Percentiles rank a stretch among this genome's conserved stretches.
phyloP scores from a whole-genome alignment of 75 land plant genomes.

The Cryptomeria japonica region DNA sequence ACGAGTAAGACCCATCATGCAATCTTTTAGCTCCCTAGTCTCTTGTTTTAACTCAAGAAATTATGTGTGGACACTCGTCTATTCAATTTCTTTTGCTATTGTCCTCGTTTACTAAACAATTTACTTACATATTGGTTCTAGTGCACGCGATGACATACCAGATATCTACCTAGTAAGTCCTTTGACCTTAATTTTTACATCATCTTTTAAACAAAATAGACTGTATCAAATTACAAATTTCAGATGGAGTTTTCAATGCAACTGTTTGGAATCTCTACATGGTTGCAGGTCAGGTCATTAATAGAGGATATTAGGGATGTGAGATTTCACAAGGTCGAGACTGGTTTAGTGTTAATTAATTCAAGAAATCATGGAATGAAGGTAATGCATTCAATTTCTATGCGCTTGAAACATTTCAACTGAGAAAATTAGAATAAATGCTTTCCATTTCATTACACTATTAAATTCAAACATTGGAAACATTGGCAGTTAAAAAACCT shows the following conservation, averaged over 20 bases:
- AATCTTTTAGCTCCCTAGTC: background rate
- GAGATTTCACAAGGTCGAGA: slow-evolving; percentile 92
- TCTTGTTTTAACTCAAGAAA: slow-evolving; percentile 1
- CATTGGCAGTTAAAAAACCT: slow-evolving; percentile 82
- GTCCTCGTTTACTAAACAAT: slow-evolving; percentile 16
- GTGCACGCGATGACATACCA: slow-evolving; percentile 82
- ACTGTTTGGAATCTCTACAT: background rate
- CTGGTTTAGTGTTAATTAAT: slow-evolving; percentile 69
- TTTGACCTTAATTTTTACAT: background rate
- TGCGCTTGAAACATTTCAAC: background rate
- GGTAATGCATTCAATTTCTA: slow-evolving; percentile 38
- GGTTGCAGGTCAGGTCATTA: slow-evolving; percentile 73
- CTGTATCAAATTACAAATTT: slow-evolving; percentile 1
- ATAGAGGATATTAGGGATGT: slow-evolving; percentile 96
- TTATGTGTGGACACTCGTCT: background rate
- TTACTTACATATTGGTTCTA: slow-evolving; percentile 8
- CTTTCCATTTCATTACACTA: background rate
- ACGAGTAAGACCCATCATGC: background rate
- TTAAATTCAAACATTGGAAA: slow-evolving; percentile 10
- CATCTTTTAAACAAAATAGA: background rate
- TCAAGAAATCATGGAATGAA: slow-evolving; percentile 88
- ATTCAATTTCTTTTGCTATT: slow-evolving; percentile 7
- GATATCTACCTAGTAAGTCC: slow-evolving; percentile 18
- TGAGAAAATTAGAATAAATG: background rate
- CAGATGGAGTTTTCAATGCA: background rate